A percentile compares a stretch with the other conserved stretches of the same genome.
Conservation (phyloP, 1,284 basidiomycete species). For the Pterula multifida region DNA sequence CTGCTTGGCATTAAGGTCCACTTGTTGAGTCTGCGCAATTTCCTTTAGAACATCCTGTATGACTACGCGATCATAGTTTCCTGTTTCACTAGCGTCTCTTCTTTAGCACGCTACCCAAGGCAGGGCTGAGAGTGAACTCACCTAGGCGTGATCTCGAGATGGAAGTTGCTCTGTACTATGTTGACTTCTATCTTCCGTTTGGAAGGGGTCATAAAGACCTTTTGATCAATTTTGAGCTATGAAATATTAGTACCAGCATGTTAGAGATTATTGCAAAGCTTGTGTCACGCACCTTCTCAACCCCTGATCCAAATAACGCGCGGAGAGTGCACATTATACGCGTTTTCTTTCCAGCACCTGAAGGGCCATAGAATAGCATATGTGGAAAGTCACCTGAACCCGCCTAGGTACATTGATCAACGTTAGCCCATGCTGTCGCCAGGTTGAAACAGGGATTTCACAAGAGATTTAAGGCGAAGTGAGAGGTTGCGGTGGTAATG, state of each 20-base stretch:
- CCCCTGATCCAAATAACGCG: conserved; percentile 86
- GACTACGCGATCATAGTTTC: conserved; percentile 90
- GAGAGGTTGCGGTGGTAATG: conserved; percentile 85
- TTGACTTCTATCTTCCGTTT: conserved; percentile 95
- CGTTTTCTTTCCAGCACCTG: conserved; percentile 97
- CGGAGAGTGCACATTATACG: conserved; percentile 83
- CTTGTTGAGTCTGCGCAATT: conserved; percentile 98
- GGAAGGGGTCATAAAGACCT: conserved; percentile 91
- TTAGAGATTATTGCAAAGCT: not conserved
- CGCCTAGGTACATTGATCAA: conserved; percentile 34
- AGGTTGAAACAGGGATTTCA: conserved; percentile 22
- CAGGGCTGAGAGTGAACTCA: conserved; percentile 19
- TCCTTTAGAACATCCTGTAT: conserved; percentile 98
- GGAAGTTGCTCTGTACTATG: conserved; percentile 94
- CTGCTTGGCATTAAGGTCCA: conserved; percentile 91
- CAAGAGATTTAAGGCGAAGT: conserved; percentile 70
- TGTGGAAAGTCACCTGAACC: conserved; percentile 93
- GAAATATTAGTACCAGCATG: conserved; percentile 5
- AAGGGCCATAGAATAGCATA: conserved; percentile 95
- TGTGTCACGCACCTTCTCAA: conserved; percentile 64
- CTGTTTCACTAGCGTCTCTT: conserved; percentile 66
- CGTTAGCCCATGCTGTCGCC: conserved; percentile 2
- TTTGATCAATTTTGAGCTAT: conserved; percentile 96
- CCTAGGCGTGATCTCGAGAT: conserved; percentile 97
- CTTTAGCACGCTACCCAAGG: not conserved